phyloP scores from a whole-genome alignment of 257 asterid species.

The Misopates orontium region DNA sequence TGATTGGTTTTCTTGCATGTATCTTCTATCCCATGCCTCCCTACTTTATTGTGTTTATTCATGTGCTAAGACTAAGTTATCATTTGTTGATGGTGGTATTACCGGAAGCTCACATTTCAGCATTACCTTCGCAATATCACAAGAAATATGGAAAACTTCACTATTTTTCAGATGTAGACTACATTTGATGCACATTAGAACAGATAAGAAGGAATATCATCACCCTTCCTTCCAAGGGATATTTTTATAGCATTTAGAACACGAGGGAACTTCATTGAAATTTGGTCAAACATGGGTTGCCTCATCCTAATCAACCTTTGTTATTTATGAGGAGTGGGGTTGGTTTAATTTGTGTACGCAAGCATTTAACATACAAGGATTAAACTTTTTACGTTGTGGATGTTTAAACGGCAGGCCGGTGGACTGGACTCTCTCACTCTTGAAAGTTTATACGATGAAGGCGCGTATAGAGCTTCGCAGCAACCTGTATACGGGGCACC shows the following conservation, averaged over 20 bases:
- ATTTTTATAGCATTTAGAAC: too few species aligned
- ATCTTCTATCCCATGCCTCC: neutral
- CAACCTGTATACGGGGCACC: slow-evolving; percentile 84
- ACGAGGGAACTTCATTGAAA: too few species aligned
- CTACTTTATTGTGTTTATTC: slow-evolving; percentile 6
- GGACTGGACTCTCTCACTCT: slow-evolving; percentile 92
- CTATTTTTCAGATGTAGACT: neutral
- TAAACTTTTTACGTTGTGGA: slow-evolving; percentile 4
- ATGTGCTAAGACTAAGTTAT: neutral
- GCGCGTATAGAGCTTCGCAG: slow-evolving; percentile 88
- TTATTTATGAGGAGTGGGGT: neutral
- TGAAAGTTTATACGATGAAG: slow-evolving; percentile 79
- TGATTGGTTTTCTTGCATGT: neutral
- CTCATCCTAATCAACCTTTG: too few species aligned
- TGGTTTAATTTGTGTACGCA: neutral
- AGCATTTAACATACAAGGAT: slow-evolving; percentile 11
- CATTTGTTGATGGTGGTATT: neutral
- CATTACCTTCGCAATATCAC: slow-evolving; percentile 1
- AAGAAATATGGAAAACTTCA: neutral
- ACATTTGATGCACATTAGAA: neutral
- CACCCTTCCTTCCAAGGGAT: too few species aligned
- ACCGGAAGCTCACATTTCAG: slow-evolving; percentile 7
- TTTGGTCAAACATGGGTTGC: too few species aligned
- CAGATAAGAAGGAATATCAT: neutral
- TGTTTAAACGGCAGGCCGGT: slow-evolving; percentile 65